Percentiles rank a stretch among this genome's conserved stretches.
phyloP scores from a whole-genome alignment of 345 rosid genomes.

The Pelargonium nanum region DNA sequence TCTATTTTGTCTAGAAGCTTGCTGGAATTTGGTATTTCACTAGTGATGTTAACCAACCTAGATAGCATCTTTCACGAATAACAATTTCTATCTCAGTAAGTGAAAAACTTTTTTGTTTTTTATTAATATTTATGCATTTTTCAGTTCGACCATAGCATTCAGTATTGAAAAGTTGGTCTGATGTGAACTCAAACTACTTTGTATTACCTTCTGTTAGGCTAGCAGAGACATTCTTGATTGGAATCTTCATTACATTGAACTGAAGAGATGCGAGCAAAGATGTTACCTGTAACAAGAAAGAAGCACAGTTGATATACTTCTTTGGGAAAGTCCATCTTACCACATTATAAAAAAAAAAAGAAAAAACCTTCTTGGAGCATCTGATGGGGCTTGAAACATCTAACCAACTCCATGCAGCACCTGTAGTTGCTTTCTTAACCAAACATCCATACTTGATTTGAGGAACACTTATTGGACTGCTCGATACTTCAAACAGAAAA shows the following conservation, averaged over 20 bases:
- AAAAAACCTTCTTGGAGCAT: conserved; percentile 54
- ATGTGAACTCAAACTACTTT: conserved; percentile 2
- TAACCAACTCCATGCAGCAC: conserved; percentile 55
- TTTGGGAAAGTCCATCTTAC: neutral
- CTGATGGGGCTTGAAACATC: conserved; percentile 50
- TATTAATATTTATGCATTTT: no score
- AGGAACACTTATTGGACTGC: conserved; percentile 79
- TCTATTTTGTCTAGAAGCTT: no score
- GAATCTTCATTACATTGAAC: conserved; percentile 53
- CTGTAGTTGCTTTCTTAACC: conserved; percentile 27
- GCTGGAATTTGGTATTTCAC: no score
- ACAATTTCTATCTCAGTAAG: no score
- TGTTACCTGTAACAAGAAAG: conserved; percentile 36
- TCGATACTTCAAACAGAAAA: conserved; percentile 38
- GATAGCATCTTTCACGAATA: no score
- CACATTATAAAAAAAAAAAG: conserved; percentile 2
- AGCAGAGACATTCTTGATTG: conserved; percentile 47
- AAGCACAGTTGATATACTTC: neutral
- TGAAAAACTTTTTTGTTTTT: no score
- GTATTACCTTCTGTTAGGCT: conserved; percentile 45
- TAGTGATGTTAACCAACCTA: no score
- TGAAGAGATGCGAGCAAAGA: conserved; percentile 46
- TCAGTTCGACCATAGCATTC: no score
- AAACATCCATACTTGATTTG: conserved; percentile 60
- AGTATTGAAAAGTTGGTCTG: neutral